Conservation (phyloP, 169 alveolate species). For the Plasmodium inui region DNA sequence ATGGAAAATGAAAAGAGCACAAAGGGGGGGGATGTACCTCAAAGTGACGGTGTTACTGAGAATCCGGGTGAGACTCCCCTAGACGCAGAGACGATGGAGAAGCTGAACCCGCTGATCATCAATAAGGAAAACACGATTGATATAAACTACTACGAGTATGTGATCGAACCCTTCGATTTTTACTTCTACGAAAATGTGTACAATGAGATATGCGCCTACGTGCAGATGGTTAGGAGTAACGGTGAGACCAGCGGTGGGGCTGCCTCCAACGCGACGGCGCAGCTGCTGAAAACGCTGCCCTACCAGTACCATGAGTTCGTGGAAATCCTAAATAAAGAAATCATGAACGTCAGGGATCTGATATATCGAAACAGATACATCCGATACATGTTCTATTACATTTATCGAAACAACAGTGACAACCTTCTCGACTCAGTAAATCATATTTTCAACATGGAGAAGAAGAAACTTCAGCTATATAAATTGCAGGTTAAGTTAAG, state of each 20-base stretch:
- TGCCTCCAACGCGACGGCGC: neutral
- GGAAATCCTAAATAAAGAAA: slow-evolving; percentile 41
- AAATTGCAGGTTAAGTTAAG: slow-evolving; percentile 45
- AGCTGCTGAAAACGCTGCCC: slow-evolving; percentile 25
- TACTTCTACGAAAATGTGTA: slow-evolving; percentile 48
- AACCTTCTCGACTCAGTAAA: slow-evolving; percentile 17
- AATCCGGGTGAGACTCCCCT: neutral
- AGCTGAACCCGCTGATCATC: slow-evolving; percentile 28
- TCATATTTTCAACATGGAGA: slow-evolving; percentile 18
- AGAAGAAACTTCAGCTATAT: slow-evolving; percentile 25
- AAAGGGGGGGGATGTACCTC: neutral
- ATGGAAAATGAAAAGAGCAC: slow-evolving; percentile 5
- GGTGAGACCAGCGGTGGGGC: neutral
- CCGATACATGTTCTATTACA: slow-evolving; percentile 65
- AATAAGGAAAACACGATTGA: slow-evolving; percentile 26
- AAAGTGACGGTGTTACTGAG: neutral
- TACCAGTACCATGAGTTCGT: slow-evolving; percentile 20
- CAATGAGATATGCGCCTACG: slow-evolving; percentile 55
- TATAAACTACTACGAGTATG: slow-evolving; percentile 62
- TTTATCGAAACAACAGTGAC: neutral
- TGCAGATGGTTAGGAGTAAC: slow-evolving; percentile 8
- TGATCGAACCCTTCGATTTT: slow-evolving; percentile 56
- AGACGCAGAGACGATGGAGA: slow-evolving; percentile 12
- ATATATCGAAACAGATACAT: slow-evolving; percentile 60
- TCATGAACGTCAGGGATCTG: slow-evolving; percentile 51